Evolutionary conservation across 148 eudicot genomes (phyloP).

Genomic region (Dianthus caryophyllus): DNA sequence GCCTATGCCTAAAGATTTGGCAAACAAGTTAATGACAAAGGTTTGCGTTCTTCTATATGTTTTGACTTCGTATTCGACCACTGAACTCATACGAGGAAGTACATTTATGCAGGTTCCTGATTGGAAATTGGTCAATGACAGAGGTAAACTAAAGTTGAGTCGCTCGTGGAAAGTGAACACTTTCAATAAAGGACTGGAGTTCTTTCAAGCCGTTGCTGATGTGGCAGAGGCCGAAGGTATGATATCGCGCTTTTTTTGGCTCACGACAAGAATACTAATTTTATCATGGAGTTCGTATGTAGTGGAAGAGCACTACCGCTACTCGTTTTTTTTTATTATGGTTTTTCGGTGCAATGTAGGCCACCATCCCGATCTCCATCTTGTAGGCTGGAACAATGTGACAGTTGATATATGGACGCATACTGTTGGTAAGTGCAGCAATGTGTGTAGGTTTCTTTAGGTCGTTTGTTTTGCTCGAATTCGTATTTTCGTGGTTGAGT

Average conservation of each 20-base stretch:
- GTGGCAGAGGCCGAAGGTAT: conserved; percentile 91
- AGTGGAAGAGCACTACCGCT: background rate
- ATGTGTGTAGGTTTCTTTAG: background rate
- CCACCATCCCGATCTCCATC: conserved; percentile 98
- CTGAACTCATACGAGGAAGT: background rate
- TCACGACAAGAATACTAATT: background rate
- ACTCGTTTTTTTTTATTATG: background rate
- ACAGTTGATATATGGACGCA: conserved; percentile 88
- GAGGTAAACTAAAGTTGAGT: conserved; percentile 54
- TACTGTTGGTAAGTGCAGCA: conserved; percentile 59
- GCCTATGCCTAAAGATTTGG: conserved; percentile 70
- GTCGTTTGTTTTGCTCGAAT: conserved; percentile 1
- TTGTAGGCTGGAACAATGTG: conserved; percentile 86
- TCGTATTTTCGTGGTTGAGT: background rate
- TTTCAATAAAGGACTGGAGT: conserved; percentile 75
- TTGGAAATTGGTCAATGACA: conserved; percentile 67
- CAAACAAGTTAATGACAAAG: conserved; percentile 49
- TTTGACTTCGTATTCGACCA: background rate
- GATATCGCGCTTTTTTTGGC: background rate
- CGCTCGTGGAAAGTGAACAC: conserved; percentile 85
- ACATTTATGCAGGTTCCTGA: conserved; percentile 54
- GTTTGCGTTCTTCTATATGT: conserved; percentile 33
- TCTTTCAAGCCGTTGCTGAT: conserved; percentile 63
- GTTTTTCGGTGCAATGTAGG: conserved; percentile 35
- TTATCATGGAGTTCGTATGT: background rate